phyloP scores from a whole-genome alignment of 495 filamentous ascomycete species.

The Penicillium longicatenatum region DNA sequence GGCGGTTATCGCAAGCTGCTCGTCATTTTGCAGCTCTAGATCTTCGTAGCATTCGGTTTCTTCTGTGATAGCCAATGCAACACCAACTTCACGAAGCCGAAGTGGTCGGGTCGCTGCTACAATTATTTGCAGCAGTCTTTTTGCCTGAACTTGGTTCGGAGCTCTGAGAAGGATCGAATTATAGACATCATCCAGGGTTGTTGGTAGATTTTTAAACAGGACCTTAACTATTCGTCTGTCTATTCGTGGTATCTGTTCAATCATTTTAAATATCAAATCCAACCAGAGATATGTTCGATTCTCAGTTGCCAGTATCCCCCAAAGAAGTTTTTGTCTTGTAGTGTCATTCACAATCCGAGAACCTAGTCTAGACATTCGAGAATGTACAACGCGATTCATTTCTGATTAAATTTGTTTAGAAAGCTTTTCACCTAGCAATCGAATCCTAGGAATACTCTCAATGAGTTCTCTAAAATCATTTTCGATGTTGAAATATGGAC shows the following conservation, averaged over 20 bases:
- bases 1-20: background rate
- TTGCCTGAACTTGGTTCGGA: too few relatives aligned
- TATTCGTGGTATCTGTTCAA: background rate
- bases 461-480: background rate
- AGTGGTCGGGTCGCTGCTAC: background rate
- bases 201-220: background rate
- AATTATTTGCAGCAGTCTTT: background rate
- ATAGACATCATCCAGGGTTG: background rate
- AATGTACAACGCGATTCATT: too few relatives aligned
- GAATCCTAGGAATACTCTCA: background rate
- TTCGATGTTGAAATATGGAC: slow-evolving; percentile 8
- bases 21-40: background rate
- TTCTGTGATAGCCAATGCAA: background rate
- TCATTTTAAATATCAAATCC: background rate
- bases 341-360: too few relatives aligned
- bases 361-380: too few relatives aligned
- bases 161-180: background rate
- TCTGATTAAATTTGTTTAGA: background rate
- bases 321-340: too few relatives aligned
- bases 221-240: background rate
- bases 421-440: background rate
- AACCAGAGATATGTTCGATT: slow-evolving; percentile 3
- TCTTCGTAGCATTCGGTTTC: background rate
- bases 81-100: background rate
- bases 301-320: background rate